A percentile compares a stretch with the other conserved stretches of the same genome.
These are phyloP conservation scores for Saccharomyces uvarum DNA, from an alignment of 1,139 yeast species.

Conservation along the genomic window DNA sequence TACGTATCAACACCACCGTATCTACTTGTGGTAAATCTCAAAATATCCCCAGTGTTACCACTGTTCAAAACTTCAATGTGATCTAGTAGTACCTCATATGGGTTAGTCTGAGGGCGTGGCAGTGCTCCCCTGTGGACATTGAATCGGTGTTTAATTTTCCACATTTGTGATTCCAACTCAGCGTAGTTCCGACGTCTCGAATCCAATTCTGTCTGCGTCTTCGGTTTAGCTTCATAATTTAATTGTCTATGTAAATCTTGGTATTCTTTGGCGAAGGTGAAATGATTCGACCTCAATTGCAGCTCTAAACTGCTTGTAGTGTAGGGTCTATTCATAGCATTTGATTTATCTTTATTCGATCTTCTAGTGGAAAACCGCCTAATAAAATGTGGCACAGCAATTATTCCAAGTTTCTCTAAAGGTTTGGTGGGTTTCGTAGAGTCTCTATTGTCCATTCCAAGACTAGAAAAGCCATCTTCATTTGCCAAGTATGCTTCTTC, in stretches of 20 bases:
- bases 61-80: slow-evolving; percentile 25
- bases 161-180: slow-evolving; percentile 14
- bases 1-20: slow-evolving; percentile 18
- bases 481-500: slow-evolving; percentile 3
- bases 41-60: slow-evolving; percentile 23
- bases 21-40: slow-evolving; percentile 26
- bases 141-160: slow-evolving; percentile 25
- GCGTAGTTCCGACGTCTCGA: slow-evolving; percentile 12
- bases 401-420: slow-evolving; percentile 8
- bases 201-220: slow-evolving; percentile 8
- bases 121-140: slow-evolving; percentile 21
- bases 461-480: background rate
- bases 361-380: slow-evolving; percentile 8
- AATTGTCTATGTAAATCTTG: slow-evolving; percentile 11
- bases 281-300: slow-evolving; percentile 10
- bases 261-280: slow-evolving; percentile 11
- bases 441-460: background rate
- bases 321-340: slow-evolving; percentile 6
- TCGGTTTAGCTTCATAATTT: slow-evolving; percentile 1
- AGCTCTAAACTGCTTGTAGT: slow-evolving; percentile 12
- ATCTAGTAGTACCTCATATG: slow-evolving; percentile 21
- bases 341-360: background rate
- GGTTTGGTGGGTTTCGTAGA: slow-evolving; percentile 1
- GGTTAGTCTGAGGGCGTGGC: slow-evolving; percentile 16
- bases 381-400: slow-evolving; percentile 13